Evolutionary conservation across 345 rosid species (phyloP).

Genomic region (Turritis glabra): DNA sequence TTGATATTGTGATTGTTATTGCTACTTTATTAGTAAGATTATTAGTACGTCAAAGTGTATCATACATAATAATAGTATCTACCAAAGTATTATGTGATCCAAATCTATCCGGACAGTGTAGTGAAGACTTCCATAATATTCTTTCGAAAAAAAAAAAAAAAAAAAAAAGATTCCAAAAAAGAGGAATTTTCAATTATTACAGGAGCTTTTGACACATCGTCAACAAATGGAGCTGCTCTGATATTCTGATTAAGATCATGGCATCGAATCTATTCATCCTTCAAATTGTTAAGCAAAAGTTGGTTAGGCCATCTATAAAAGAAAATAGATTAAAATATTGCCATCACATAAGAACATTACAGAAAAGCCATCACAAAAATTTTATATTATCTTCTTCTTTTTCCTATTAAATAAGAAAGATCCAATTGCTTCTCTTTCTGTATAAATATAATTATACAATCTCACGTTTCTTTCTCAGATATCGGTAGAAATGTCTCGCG

Average conservation of each 20-base stretch:
- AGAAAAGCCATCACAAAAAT: not conserved
- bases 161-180: not conserved
- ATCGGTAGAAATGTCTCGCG: too few relatives aligned
- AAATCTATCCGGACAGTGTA: not conserved
- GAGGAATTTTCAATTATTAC: slow-evolving; percentile 13
- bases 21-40: not conserved
- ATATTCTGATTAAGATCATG: slow-evolving; percentile 32
- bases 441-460: too few relatives aligned
- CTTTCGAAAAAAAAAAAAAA: not conserved
- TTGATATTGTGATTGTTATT: not conserved
- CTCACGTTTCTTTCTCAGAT: too few relatives aligned
- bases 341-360: not conserved
- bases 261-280: slow-evolving; percentile 46
- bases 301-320: slow-evolving; percentile 4
- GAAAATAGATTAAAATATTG: not conserved
- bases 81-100: slow-evolving; percentile 1
- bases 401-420: too few relatives aligned
- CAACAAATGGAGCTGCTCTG: slow-evolving; percentile 21
- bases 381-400: not conserved
- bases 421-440: too few relatives aligned
- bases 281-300: slow-evolving; percentile 32
- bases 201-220: slow-evolving; percentile 39
- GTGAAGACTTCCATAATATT: slow-evolving; percentile 11
- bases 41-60: slow-evolving; percentile 9
- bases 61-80: slow-evolving; percentile 2